Evolutionary conservation across 2,329 filamentous ascomycete species (phyloP).

Genomic region (Zymoseptoria passerinii): DNA sequence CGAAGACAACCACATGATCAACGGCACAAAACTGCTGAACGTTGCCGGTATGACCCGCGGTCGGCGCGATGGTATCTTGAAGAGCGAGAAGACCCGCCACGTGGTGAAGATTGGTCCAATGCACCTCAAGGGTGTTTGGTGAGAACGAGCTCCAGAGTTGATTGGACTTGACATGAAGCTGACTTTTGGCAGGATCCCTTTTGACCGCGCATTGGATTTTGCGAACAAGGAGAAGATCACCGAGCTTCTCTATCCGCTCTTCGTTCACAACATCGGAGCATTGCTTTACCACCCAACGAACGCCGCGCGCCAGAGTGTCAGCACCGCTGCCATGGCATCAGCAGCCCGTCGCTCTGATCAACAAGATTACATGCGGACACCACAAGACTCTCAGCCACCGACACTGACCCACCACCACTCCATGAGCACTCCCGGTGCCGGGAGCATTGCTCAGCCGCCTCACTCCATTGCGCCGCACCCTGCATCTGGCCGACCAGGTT

Average conservation of each 20-base stretch:
- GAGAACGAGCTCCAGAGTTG: conserved; percentile 31
- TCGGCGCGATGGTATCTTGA: conserved; percentile 87
- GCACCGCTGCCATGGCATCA: conserved; percentile 61
- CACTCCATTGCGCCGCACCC: conserved; percentile 54
- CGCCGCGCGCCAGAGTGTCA: conserved; percentile 60
- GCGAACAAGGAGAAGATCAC: conserved; percentile 99
- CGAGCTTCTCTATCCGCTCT: conserved; percentile 85
- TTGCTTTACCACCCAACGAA: conserved; percentile 91
- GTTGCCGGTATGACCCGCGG: conserved; percentile 97
- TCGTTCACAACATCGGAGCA: conserved; percentile 93
- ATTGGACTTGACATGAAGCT: not conserved
- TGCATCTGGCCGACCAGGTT: conserved; percentile 55
- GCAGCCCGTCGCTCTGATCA: conserved; percentile 61
- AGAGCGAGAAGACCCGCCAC: conserved; percentile 93
- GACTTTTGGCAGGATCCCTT: conserved; percentile 68
- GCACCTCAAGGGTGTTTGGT: conserved; percentile 98
- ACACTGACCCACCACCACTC: conserved; percentile 65
- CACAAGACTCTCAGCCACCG: conserved; percentile 51
- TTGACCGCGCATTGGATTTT: conserved; percentile 93
- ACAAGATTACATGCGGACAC: conserved; percentile 51
- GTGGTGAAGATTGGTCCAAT: conserved; percentile 99
- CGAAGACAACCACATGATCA: conserved; percentile 99
- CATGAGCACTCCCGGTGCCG: conserved; percentile 53
- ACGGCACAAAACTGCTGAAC: conserved; percentile 92
- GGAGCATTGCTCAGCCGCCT: conserved; percentile 58